phyloP scores from a whole-genome alignment of 257 asterid species.

The Solanum virginianum region DNA sequence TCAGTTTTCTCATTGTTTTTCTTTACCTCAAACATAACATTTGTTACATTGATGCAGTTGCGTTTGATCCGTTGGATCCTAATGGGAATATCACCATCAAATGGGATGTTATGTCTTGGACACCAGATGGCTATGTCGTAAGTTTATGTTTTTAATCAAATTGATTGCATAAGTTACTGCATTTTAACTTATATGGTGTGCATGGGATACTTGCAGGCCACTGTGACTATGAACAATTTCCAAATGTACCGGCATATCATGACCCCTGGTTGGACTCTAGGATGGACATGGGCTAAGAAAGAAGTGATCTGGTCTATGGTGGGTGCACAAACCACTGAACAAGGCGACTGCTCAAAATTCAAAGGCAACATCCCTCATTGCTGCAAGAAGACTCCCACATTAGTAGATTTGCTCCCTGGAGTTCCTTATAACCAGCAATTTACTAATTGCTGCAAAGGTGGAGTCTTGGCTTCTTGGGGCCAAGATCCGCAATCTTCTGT shows the following conservation, averaged over 20 bases:
- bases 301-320: conserved; percentile 71
- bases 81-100: conserved; percentile 82
- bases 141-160: background rate
- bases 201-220: conserved; percentile 26
- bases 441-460: conserved; percentile 68
- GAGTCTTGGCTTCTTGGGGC: conserved; percentile 60
- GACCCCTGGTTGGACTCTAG: conserved; percentile 73
- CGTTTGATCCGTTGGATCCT: conserved; percentile 91
- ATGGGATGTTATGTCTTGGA: conserved; percentile 95
- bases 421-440: conserved; percentile 73
- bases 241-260: conserved; percentile 65
- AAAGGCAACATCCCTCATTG: conserved; percentile 70
- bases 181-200: background rate
- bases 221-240: conserved; percentile 56
- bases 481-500: conserved; percentile 52
- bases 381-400: conserved; percentile 53
- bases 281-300: conserved; percentile 83
- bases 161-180: background rate
- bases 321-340: conserved; percentile 67
- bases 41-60: conserved; percentile 26
- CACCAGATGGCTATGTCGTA: conserved; percentile 91
- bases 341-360: conserved; percentile 82
- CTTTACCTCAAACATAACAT: background rate
- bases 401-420: conserved; percentile 66
- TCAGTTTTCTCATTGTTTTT: background rate